phyloP scores from a whole-genome alignment of 2,329 filamentous ascomycete genomes.

The Colletotrichum aenigma region DNA sequence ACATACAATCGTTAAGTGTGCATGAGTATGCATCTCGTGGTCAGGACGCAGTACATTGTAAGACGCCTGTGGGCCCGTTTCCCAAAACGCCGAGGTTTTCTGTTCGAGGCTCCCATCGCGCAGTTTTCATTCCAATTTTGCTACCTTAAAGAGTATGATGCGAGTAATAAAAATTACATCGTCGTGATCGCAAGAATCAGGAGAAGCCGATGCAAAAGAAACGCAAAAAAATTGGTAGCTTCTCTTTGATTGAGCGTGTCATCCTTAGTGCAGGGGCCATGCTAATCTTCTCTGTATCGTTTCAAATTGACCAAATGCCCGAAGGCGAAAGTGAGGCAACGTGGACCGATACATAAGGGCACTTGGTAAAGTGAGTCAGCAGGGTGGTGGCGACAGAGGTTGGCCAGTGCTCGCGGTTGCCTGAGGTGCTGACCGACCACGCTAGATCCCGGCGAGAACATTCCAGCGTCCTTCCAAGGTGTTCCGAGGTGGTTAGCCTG shows the following conservation, averaged over 20 bases:
- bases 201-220: neutral
- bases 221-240: slow-evolving; percentile 46
- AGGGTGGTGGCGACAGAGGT: neutral
- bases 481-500: neutral
- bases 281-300: slow-evolving; percentile 52
- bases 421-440: neutral
- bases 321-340: slow-evolving; percentile 18
- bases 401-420: neutral
- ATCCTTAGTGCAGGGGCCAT: slow-evolving; percentile 92
- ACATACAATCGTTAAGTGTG: too few species aligned
- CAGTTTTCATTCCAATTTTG: neutral
- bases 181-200: neutral
- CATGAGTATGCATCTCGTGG: neutral
- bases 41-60: neutral
- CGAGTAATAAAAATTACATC: neutral
- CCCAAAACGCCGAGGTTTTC: neutral
- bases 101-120: neutral
- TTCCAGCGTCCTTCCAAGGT: neutral
- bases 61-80: neutral
- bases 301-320: slow-evolving; percentile 32
- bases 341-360: neutral
- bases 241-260: slow-evolving; percentile 88
- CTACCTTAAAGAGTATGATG: neutral
- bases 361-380: neutral
- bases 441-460: neutral